These are phyloP conservation scores for Glonium stellatum DNA, from an alignment of 495 filamentous ascomycete species.

Conservation along the genomic window DNA sequence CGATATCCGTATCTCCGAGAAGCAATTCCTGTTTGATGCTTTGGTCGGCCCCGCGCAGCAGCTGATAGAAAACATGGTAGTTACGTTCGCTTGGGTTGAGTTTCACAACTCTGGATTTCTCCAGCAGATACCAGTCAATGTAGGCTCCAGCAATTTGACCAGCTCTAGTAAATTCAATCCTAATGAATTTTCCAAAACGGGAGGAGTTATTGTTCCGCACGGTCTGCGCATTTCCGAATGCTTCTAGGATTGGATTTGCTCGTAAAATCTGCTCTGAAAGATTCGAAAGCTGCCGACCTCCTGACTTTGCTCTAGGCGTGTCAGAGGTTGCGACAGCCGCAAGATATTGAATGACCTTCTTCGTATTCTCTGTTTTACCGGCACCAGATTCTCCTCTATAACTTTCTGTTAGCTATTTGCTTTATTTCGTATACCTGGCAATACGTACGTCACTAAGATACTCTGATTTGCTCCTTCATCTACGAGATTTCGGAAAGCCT, in stretches of 20 bases:
- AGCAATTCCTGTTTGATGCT: constrained; percentile 68
- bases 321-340: constrained; percentile 88
- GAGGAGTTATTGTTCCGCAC: constrained; percentile 98
- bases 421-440: not conserved
- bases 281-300: constrained; percentile 63
- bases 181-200: constrained; percentile 97
- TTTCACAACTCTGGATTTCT: constrained; percentile 92
- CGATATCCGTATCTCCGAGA: constrained; percentile 61
- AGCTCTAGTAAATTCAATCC: constrained; percentile 85
- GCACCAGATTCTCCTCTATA: constrained; percentile 86
- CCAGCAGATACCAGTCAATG: constrained; percentile 97
- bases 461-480: constrained; percentile 95
- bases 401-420: constrained; percentile 4
- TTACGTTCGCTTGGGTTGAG: constrained; percentile 83
- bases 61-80: constrained; percentile 97
- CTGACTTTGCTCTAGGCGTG: constrained; percentile 54
- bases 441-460: constrained; percentile 78
- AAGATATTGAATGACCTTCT: constrained; percentile 98
- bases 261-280: constrained; percentile 95
- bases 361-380: constrained; percentile 98
- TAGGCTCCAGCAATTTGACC: constrained; percentile 93
- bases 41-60: constrained; percentile 73
- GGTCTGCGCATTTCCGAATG: constrained; percentile 97
- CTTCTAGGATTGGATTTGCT: constrained; percentile 96
- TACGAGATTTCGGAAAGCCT: constrained; percentile 90